Conservation (phyloP, 1,284 basidiomycete genomes). For the Boletus semigastroideus region DNA sequence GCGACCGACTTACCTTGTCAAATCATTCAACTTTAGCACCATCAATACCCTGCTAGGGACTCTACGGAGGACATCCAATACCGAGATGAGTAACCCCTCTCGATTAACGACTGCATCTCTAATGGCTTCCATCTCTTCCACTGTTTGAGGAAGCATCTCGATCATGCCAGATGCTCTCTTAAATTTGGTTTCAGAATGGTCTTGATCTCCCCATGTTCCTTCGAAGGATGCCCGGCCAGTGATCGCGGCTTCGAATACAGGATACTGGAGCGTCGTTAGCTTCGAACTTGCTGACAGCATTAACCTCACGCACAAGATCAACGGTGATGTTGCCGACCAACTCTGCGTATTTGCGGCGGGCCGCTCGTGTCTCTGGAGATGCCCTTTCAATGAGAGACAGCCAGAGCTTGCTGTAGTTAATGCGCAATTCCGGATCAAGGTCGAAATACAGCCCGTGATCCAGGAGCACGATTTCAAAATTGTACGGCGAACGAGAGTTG, state of each 20-base stretch:
- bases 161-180: conserved; percentile 72
- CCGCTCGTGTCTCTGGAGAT: conserved; percentile 59
- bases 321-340: conserved; percentile 88
- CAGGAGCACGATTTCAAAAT: conserved; percentile 91
- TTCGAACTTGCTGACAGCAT: not conserved
- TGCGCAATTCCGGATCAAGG: conserved; percentile 72
- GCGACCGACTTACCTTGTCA: conserved; percentile 60
- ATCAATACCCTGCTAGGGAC: conserved; percentile 86
- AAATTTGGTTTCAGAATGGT: conserved; percentile 37
- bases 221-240: conserved; percentile 70
- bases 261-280: conserved; percentile 52
- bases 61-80: conserved; percentile 82
- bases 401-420: conserved; percentile 84
- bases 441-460: conserved; percentile 96
- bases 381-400: conserved; percentile 78
- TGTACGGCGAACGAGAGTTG: conserved; percentile 76
- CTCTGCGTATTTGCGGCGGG: conserved; percentile 82
- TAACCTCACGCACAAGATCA: conserved; percentile 61
- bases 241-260: conserved; percentile 82
- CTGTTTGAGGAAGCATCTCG: conserved; percentile 65
- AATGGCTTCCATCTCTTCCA: conserved; percentile 77
- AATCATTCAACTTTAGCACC: conserved; percentile 84
- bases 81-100: conserved; percentile 79
- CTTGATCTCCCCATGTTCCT: conserved; percentile 48
- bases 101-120: conserved; percentile 75